Conservation (phyloP, 805 yeast species). For the Monosporozyma unispora region DNA sequence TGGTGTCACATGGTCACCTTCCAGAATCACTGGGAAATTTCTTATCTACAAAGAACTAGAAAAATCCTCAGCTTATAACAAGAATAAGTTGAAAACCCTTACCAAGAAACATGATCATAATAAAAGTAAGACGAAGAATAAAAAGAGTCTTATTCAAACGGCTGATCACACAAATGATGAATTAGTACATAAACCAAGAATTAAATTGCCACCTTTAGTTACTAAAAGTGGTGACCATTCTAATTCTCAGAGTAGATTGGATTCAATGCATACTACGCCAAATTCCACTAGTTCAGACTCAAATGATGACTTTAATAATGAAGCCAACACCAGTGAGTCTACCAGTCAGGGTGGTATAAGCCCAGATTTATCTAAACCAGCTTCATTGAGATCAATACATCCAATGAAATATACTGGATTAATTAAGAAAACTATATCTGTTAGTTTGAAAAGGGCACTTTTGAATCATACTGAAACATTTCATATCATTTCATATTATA, state of each 20-base stretch:
- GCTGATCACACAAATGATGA: background rate
- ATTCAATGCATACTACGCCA: constrained; percentile 20
- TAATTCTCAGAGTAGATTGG: background rate
- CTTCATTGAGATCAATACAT: constrained; percentile 7
- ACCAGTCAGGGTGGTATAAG: background rate
- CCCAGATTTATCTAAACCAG: background rate
- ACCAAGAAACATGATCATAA: background rate
- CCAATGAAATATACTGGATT: constrained; percentile 42
- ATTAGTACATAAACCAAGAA: constrained; percentile 4
- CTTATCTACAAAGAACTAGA: constrained; percentile 63
- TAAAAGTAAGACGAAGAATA: constrained; percentile 28
- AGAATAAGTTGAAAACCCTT: background rate
- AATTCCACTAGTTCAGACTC: background rate
- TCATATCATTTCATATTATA: constrained; percentile 74
- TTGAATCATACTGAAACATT: constrained; percentile 19
- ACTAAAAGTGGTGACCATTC: background rate
- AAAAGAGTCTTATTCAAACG: background rate
- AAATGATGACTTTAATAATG: background rate
- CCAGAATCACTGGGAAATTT: constrained; percentile 78
- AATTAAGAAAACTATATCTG: constrained; percentile 72
- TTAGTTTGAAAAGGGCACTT: constrained; percentile 42
- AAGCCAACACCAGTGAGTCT: background rate
- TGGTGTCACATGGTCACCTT: constrained; percentile 91
- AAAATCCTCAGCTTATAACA: constrained; percentile 3
- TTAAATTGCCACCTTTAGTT: constrained; percentile 12